A percentile compares a stretch with the other conserved stretches of the same genome.
phyloP scores from a whole-genome alignment of 345 rosid species.

The Arabidopsis suecica region DNA sequence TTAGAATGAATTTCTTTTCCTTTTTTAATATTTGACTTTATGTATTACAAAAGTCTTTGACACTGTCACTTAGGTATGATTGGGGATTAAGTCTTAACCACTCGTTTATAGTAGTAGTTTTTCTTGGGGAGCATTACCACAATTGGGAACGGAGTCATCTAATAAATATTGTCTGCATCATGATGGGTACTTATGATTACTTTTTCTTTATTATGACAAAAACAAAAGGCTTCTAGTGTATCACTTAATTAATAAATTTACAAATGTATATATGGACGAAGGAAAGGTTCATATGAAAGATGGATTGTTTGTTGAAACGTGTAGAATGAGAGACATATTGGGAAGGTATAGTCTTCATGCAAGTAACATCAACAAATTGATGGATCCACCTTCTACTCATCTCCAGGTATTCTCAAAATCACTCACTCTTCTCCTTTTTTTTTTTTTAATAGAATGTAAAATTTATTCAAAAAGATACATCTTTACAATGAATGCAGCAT shows the following conservation, averaged over 20 bases:
- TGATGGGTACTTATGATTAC: slow-evolving; percentile 15
- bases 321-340: slow-evolving; percentile 79
- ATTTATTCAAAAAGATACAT: too few species aligned
- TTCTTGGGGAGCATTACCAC: slow-evolving; percentile 19
- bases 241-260: slow-evolving; percentile 13
- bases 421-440: neutral
- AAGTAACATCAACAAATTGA: slow-evolving; percentile 70
- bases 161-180: neutral
- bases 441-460: too few species aligned
- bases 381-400: slow-evolving; percentile 74
- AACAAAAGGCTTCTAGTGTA: slow-evolving; percentile 6
- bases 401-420: slow-evolving; percentile 56
- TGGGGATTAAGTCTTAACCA: slow-evolving; percentile 38
- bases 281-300: slow-evolving; percentile 2
- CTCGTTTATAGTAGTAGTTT: slow-evolving; percentile 6
- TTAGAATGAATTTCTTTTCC: slow-evolving; percentile 28
- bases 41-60: slow-evolving; percentile 27
- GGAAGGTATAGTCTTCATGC: slow-evolving; percentile 75
- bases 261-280: slow-evolving; percentile 21
- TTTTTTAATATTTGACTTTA: neutral
- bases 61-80: slow-evolving; percentile 39
- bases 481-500: too few species aligned
- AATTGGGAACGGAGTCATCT: slow-evolving; percentile 8
- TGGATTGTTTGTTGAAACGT: slow-evolving; percentile 29
- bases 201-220: neutral